These are phyloP conservation scores for Chaetoceros muelleri DNA, from an alignment of 108 stramenopile species.

Conservation along the genomic window DNA sequence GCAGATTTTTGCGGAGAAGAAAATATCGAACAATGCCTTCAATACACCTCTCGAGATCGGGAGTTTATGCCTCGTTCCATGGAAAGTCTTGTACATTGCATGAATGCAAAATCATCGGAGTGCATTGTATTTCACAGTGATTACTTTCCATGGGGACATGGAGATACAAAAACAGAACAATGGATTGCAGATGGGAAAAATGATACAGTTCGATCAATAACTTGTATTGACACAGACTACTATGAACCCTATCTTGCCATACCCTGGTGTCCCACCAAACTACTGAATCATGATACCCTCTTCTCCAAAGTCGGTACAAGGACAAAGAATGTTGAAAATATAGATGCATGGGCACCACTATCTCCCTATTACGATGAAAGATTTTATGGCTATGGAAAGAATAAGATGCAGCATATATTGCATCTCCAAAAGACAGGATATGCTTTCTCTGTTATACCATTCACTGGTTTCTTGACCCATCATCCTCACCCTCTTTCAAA, in stretches of 20 bases:
- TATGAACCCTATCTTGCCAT: conserved; percentile 85
- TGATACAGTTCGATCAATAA: too few relatives aligned
- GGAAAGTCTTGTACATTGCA: conserved; percentile 45
- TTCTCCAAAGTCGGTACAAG: too few relatives aligned
- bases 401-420: conserved; percentile 83
- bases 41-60: conserved; percentile 33
- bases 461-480: too few relatives aligned
- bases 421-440: too few relatives aligned
- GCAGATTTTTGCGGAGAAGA: conserved; percentile 25
- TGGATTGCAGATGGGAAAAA: conserved; percentile 1
- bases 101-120: conserved; percentile 28
- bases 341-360: too few relatives aligned
- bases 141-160: conserved; percentile 67
- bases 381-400: conserved; percentile 83
- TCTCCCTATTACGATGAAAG: conserved; percentile 82
- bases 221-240: conserved; percentile 67
- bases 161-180: too few relatives aligned
- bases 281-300: too few relatives aligned
- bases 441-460: too few relatives aligned
- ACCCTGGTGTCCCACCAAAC: conserved; percentile 50
- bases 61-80: conserved; percentile 55
- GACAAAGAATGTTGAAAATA: too few relatives aligned
- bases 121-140: too few relatives aligned
- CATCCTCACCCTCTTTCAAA: too few relatives aligned
- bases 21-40: conserved; percentile 27